Conservation (phyloP, 805 yeast species). For the Kregervanrija fluxuum region DNA sequence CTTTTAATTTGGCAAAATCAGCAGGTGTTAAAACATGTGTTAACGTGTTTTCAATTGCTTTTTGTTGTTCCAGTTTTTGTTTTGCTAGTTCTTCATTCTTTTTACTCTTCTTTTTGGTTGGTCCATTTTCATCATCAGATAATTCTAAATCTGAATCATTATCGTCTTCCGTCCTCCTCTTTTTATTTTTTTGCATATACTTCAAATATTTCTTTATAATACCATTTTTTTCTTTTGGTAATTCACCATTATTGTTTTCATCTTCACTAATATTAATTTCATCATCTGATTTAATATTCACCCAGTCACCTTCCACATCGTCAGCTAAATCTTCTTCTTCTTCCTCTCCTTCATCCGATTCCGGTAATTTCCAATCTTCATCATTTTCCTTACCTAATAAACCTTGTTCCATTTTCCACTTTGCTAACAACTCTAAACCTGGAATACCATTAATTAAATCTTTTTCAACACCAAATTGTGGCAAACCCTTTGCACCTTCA, state of each 20-base stretch:
- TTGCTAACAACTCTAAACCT: conserved; percentile 82
- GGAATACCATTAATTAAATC: conserved; percentile 66
- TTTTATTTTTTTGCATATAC: conserved; percentile 25
- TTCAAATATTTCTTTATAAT: conserved; percentile 29
- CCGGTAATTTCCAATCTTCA: conserved; percentile 61
- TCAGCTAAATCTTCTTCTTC: conserved; percentile 41
- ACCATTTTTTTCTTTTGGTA: conserved; percentile 27
- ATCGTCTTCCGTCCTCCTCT: conserved; percentile 26
- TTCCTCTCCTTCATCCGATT: conserved; percentile 39
- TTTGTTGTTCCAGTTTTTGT: conserved; percentile 31
- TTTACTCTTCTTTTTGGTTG: conserved; percentile 29
- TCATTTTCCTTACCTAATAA: conserved; percentile 46
- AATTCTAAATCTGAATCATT: conserved; percentile 46
- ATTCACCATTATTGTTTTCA: conserved; percentile 32
- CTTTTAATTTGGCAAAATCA: conserved; percentile 92
- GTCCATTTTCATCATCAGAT: conserved; percentile 33
- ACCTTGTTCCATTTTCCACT: conserved; percentile 70
- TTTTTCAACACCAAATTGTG: conserved; percentile 70
- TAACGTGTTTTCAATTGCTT: conserved; percentile 48
- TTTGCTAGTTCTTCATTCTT: conserved; percentile 22
- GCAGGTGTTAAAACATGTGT: conserved; percentile 81
- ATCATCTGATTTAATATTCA: conserved; percentile 67
- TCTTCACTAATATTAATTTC: conserved; percentile 50
- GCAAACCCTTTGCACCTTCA: conserved; percentile 41
- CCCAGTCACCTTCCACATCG: conserved; percentile 89